phyloP scores from a whole-genome alignment of 108 stramenopile genomes.

The Craspedostauros australis region DNA sequence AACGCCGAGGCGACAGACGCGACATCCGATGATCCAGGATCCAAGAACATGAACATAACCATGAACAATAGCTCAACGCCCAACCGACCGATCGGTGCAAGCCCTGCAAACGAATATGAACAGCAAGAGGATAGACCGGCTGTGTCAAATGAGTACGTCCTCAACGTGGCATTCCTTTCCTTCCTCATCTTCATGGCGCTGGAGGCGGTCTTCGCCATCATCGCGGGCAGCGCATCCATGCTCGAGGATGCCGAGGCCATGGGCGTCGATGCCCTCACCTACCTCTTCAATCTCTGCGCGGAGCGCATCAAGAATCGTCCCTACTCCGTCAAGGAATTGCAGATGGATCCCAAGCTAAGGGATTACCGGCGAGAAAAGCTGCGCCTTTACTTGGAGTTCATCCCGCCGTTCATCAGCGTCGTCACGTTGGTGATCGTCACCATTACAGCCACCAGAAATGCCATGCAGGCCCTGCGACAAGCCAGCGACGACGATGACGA shows the following conservation, averaged over 20 bases:
- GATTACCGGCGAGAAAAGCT: slow-evolving; percentile 13
- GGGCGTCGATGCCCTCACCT: slow-evolving; percentile 58
- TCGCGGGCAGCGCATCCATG: slow-evolving; percentile 37
- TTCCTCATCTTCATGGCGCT: slow-evolving; percentile 33
- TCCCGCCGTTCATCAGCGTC: slow-evolving; percentile 67
- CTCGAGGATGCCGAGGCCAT: slow-evolving; percentile 49
- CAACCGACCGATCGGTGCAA: too few relatives aligned
- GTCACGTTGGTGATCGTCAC: slow-evolving; percentile 55
- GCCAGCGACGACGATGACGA: slow-evolving; percentile 15
- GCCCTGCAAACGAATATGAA: too few relatives aligned
- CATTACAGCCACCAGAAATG: slow-evolving; percentile 16
- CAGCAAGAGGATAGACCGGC: too few relatives aligned
- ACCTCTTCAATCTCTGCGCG: slow-evolving; percentile 59
- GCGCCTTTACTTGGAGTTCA: slow-evolving; percentile 53
- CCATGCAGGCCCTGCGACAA: slow-evolving; percentile 21
- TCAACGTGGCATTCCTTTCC: slow-evolving; percentile 39
- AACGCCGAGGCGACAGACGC: too few relatives aligned
- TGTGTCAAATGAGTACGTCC: too few relatives aligned
- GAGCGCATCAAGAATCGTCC: slow-evolving; percentile 47
- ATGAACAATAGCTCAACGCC: too few relatives aligned
- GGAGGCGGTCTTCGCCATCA: slow-evolving; percentile 39
- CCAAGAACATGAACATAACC: too few relatives aligned
- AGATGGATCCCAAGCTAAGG: neutral
- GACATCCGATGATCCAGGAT: too few relatives aligned
- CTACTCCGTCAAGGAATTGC: slow-evolving; percentile 8